Evolutionary conservation across 2,329 filamentous ascomycete genomes (phyloP).

Genomic region (Phialophora chinensis): DNA sequence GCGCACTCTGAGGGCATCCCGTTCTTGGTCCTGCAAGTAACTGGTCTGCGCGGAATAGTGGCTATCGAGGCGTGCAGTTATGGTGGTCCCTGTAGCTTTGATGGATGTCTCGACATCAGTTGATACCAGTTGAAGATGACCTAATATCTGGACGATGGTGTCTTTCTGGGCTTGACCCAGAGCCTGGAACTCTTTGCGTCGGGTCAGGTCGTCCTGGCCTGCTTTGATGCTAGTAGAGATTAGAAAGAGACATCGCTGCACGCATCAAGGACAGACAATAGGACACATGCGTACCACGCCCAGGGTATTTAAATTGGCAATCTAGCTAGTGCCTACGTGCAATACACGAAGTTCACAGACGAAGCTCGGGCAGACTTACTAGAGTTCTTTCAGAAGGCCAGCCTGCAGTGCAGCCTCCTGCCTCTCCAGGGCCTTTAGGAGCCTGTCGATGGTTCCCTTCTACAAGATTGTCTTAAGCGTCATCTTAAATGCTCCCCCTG

Average conservation of each 20-base stretch:
- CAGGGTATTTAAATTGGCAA: neutral
- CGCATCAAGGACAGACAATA: neutral
- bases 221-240: conserved; percentile 1
- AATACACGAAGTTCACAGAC: neutral
- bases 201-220: conserved; percentile 1
- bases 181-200: conserved; percentile 7
- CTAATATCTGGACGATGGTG: conserved; percentile 1
- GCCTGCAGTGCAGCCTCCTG: conserved; percentile 20
- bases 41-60: neutral
- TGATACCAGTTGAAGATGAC: neutral
- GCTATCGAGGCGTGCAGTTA: neutral
- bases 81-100: conserved; percentile 7
- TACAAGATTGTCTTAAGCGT: conserved; percentile 17
- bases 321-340: neutral
- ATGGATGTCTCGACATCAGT: conserved; percentile 1
- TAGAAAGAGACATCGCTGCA: neutral
- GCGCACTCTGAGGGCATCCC: neutral
- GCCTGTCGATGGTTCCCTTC: conserved; percentile 16
- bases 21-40: neutral
- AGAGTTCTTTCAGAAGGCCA: conserved; percentile 20
- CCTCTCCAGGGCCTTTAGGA: conserved; percentile 14
- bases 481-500: conserved; percentile 8
- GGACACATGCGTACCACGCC: neutral
- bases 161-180: conserved; percentile 19
- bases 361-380: conserved; percentile 2